Percentiles rank a stretch among this genome's conserved stretches.
Conservation (phyloP, 495 filamentous ascomycete species). For the Podospora pseudopauciseta region DNA sequence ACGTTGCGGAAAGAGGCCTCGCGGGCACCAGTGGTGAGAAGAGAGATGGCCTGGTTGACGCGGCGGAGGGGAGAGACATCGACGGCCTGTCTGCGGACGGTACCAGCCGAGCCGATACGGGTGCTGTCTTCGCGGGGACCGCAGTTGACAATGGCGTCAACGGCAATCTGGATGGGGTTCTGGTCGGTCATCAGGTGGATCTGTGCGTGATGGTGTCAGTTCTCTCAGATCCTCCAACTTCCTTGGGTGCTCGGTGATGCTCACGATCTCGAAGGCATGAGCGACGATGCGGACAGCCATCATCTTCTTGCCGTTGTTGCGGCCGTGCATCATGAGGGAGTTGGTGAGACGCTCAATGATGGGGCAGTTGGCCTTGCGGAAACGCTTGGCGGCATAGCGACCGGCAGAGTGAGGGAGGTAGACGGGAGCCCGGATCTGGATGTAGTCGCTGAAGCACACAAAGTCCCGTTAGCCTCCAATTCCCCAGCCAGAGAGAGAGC, state of each 20-base stretch:
- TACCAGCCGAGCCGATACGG: constrained; percentile 98
- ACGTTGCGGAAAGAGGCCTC: constrained; percentile 98
- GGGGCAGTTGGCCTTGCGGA: constrained; percentile 99
- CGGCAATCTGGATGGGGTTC: constrained; percentile 99
- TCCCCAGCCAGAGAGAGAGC: background rate
- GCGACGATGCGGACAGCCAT: constrained; percentile 99
- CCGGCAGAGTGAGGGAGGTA: constrained; percentile 98
- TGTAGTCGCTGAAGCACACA: constrained; percentile 80
- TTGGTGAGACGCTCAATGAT: constrained; percentile 99
- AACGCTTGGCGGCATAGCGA: constrained; percentile 97
- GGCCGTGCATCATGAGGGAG: constrained; percentile 99
- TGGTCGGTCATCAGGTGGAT: constrained; percentile 99
- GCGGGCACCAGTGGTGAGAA: constrained; percentile 94
- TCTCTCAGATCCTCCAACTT: constrained; percentile 2
- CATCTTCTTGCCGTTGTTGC: constrained; percentile 99
- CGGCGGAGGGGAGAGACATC: constrained; percentile 98
- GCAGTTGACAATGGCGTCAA: constrained; percentile 99
- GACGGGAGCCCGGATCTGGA: constrained; percentile 97
- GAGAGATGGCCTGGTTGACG: constrained; percentile 98
- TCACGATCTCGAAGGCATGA: constrained; percentile 97
- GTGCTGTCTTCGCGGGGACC: constrained; percentile 99
- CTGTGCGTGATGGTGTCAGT: constrained; percentile 41
- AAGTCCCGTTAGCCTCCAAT: constrained; percentile 45
- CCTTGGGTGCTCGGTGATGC: constrained; percentile 27
- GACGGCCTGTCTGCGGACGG: constrained; percentile 98